These are phyloP conservation scores for Penicillium sp. DNA, from an alignment of 2,329 filamentous ascomycete species.

Conservation along the genomic window DNA sequence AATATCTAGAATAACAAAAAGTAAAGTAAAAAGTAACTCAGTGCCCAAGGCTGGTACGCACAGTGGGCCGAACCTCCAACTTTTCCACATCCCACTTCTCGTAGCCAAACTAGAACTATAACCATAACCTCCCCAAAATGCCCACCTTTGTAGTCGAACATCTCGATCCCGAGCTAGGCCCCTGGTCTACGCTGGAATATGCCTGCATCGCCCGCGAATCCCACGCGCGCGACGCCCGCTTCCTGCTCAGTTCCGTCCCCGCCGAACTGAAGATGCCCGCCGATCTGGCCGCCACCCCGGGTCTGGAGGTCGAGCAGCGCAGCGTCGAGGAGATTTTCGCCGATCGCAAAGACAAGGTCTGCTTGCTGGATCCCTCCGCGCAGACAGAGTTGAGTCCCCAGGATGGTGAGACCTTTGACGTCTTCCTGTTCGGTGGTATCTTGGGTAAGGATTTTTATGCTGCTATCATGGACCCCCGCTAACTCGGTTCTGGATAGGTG, in stretches of 20 bases:
- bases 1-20: no score
- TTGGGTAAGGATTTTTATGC: constrained; percentile 62
- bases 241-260: constrained; percentile 82
- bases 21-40: neutral
- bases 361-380: constrained; percentile 85
- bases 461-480: neutral
- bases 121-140: neutral
- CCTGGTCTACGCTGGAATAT: constrained; percentile 95
- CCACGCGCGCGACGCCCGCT: constrained; percentile 64
- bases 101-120: neutral
- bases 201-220: constrained; percentile 82
- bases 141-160: constrained; percentile 89
- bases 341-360: constrained; percentile 73
- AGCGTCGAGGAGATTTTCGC: constrained; percentile 83
- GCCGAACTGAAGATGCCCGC: constrained; percentile 61
- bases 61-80: constrained; percentile 8
- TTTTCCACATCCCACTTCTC: neutral
- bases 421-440: constrained; percentile 95
- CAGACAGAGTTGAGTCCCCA: constrained; percentile 77
- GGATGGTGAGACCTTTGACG: constrained; percentile 81
- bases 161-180: constrained; percentile 88
- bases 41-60: neutral
- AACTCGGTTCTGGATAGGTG: constrained; percentile 58
- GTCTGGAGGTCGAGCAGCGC: constrained; percentile 70
- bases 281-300: constrained; percentile 62